Evolutionary conservation across 2,329 filamentous ascomycete genomes (phyloP).

Genomic region (Colletotrichum higginsianum): DNA sequence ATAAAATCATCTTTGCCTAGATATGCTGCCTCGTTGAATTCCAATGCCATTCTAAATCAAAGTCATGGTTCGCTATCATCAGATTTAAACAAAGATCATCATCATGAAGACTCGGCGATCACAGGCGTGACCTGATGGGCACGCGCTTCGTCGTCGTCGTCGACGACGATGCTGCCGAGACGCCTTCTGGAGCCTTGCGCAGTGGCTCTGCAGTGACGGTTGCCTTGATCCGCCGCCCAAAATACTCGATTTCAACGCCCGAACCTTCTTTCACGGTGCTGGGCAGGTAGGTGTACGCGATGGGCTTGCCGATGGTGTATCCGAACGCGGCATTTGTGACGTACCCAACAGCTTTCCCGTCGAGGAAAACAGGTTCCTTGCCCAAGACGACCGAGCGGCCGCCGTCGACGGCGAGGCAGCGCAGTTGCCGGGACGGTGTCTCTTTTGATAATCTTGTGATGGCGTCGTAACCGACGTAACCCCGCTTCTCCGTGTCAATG

Average conservation of each 20-base stretch:
- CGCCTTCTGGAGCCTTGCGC: slow-evolving; percentile 47
- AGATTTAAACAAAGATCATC: neutral
- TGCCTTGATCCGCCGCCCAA: slow-evolving; percentile 67
- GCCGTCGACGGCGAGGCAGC: slow-evolving; percentile 70
- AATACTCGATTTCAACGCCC: slow-evolving; percentile 73
- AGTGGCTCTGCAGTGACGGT: slow-evolving; percentile 67
- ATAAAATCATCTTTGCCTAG: too few species aligned
- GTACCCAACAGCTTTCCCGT: slow-evolving; percentile 66
- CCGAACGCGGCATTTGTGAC: slow-evolving; percentile 74
- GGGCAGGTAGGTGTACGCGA: slow-evolving; percentile 73
- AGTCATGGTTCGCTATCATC: neutral
- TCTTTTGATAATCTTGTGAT: slow-evolving; percentile 57
- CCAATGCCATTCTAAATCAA: too few species aligned
- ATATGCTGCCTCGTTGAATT: neutral
- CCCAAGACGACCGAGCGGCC: slow-evolving; percentile 70
- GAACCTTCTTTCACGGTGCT: slow-evolving; percentile 61
- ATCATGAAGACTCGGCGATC: neutral
- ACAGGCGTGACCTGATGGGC: slow-evolving; percentile 9
- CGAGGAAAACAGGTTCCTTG: slow-evolving; percentile 72
- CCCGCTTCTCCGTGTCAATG: slow-evolving; percentile 61
- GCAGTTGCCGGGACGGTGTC: slow-evolving; percentile 53
- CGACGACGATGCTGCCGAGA: neutral
- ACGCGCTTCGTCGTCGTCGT: neutral
- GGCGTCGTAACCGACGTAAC: slow-evolving; percentile 67
- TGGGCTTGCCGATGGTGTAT: slow-evolving; percentile 70